Conservation (phyloP, 2,329 filamentous ascomycete species). For the Colletotrichum sp. region DNA sequence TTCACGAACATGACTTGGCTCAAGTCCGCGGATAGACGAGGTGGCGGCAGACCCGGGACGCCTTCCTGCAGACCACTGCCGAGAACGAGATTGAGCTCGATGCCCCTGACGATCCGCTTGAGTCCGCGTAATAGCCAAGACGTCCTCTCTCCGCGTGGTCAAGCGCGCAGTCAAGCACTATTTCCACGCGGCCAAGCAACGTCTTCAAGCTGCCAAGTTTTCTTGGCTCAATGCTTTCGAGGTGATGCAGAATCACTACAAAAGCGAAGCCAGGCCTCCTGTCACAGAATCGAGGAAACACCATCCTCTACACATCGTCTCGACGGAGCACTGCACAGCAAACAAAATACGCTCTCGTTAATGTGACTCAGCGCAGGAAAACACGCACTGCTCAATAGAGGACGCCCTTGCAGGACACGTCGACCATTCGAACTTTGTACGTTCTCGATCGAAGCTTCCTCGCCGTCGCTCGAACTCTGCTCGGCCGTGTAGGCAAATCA, state of each 20-base stretch:
- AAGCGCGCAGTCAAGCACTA: accelerated
- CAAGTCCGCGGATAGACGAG: background rate
- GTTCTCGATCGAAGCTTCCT: background rate
- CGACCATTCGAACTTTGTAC: background rate
- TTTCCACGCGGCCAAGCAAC: background rate
- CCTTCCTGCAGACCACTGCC: background rate
- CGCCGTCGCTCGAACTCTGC: background rate
- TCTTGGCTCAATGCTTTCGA: background rate
- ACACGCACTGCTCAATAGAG: accelerated
- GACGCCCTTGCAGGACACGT: background rate
- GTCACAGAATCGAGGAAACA: accelerated
- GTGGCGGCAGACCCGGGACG: background rate
- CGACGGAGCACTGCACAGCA: accelerated
- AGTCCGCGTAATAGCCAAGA: background rate
- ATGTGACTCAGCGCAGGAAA: background rate
- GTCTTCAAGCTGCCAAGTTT: background rate
- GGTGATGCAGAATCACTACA: accelerated
- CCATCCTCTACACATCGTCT: background rate
- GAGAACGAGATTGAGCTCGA: background rate
- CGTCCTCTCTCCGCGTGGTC: accelerated
- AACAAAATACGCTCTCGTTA: background rate
- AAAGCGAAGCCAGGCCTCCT: accelerated
- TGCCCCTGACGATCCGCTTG: background rate
- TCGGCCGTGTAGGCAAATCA: accelerated
- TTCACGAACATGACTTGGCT: background rate